Evolutionary conservation across 345 rosid genomes (phyloP).

Genomic region (Psidium guajava): DNA sequence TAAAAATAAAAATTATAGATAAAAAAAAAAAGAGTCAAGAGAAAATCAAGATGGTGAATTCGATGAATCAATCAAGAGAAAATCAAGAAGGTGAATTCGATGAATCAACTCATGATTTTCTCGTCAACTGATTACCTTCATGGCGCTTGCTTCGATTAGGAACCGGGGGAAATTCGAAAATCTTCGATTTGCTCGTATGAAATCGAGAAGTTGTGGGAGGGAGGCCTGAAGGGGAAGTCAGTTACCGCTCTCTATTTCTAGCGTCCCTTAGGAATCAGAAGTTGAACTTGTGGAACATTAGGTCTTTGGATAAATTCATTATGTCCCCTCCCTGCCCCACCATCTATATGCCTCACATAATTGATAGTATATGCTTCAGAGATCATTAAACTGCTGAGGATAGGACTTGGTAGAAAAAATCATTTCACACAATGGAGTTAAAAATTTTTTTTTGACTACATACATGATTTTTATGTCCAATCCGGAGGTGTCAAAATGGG

Average conservation of each 20-base stretch:
- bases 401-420: background rate
- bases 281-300: background rate
- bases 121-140: background rate
- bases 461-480: too few relatives aligned
- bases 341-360: background rate
- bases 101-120: background rate
- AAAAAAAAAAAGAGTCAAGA: too few relatives aligned
- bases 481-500: too few relatives aligned
- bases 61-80: background rate
- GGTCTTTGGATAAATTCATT: background rate
- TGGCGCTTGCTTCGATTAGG: background rate
- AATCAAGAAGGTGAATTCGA: too few relatives aligned
- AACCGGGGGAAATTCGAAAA: background rate
- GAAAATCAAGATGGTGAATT: too few relatives aligned
- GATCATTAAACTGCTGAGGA: background rate
- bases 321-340: background rate
- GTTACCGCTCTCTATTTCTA: background rate
- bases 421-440: background rate
- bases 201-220: background rate
- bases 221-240: background rate
- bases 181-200: background rate
- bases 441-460: too few relatives aligned
- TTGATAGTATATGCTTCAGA: background rate
- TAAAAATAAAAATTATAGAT: background rate
- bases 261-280: background rate